phyloP scores from a whole-genome alignment of 495 filamentous ascomycete species.

The Aspergillus ostianus region DNA sequence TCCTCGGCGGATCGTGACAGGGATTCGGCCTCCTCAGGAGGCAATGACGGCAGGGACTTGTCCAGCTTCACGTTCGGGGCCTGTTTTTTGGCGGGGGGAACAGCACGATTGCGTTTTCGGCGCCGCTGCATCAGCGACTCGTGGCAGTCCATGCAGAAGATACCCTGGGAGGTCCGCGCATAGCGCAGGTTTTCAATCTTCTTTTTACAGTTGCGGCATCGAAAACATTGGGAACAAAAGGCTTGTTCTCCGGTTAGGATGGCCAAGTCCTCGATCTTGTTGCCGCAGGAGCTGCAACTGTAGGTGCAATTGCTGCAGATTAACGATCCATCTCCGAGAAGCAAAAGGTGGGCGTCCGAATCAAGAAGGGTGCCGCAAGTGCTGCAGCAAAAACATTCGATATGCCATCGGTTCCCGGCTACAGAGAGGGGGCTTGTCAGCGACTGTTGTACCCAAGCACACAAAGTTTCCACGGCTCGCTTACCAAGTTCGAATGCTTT shows the following conservation, averaged over 20 bases:
- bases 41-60: slow-evolving; percentile 91
- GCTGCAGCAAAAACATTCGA: slow-evolving; percentile 98
- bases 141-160: slow-evolving; percentile 99
- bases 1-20: slow-evolving; percentile 68
- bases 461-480: slow-evolving; percentile 30
- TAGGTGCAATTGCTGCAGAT: slow-evolving; percentile 99
- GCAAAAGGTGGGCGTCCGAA: slow-evolving; percentile 94
- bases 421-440: slow-evolving; percentile 18
- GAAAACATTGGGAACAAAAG: slow-evolving; percentile 97
- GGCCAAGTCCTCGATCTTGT: slow-evolving; percentile 98
- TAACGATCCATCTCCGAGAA: slow-evolving; percentile 94
- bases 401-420: slow-evolving; percentile 99
- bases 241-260: slow-evolving; percentile 98
- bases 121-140: slow-evolving; percentile 97
- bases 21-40: slow-evolving; percentile 61
- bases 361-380: slow-evolving; percentile 94
- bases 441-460: not conserved
- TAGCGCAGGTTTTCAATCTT: slow-evolving; percentile 99
- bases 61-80: slow-evolving; percentile 69
- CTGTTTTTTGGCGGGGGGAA: slow-evolving; percentile 55
- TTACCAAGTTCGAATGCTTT: slow-evolving; percentile 97
- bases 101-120: slow-evolving; percentile 76
- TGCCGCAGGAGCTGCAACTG: slow-evolving; percentile 93
- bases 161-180: slow-evolving; percentile 95
- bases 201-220: slow-evolving; percentile 95